These are phyloP conservation scores for Gynostemma pentaphyllum DNA, from an alignment of 306 rosid genomes.

Conservation along the genomic window DNA sequence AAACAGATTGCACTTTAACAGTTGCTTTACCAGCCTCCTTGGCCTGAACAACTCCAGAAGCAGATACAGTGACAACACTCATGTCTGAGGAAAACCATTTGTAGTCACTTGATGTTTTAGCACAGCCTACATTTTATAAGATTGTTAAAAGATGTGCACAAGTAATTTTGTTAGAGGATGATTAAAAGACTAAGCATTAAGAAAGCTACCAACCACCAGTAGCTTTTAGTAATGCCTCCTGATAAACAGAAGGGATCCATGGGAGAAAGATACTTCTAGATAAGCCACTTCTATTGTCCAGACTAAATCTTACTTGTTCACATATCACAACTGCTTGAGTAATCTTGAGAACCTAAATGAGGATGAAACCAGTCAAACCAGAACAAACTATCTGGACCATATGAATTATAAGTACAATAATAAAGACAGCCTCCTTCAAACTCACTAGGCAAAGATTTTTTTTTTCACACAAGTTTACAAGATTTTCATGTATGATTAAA, in stretches of 20 bases:
- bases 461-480: conserved; percentile 5
- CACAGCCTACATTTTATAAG: conserved; percentile 56
- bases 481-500: neutral
- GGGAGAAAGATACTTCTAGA: conserved; percentile 51
- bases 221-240: conserved; percentile 70
- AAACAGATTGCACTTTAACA: conserved; percentile 53
- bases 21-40: conserved; percentile 84
- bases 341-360: conserved; percentile 41
- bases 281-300: conserved; percentile 30
- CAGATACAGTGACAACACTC: conserved; percentile 51
- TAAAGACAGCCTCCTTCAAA: neutral
- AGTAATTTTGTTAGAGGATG: conserved; percentile 15
- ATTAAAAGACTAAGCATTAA: conserved; percentile 20
- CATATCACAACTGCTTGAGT: conserved; percentile 64
- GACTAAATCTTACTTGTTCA: conserved; percentile 49
- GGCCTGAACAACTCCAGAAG: conserved; percentile 82
- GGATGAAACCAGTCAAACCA: neutral
- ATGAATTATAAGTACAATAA: neutral
- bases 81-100: conserved; percentile 79
- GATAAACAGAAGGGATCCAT: conserved; percentile 74
- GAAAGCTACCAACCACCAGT: conserved; percentile 60
- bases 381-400: neutral
- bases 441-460: no score
- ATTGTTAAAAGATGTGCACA: conserved; percentile 10
- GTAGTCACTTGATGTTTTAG: conserved; percentile 54